phyloP scores from a whole-genome alignment of 192 early-diverging fungal genomes.

The Backusella tarrabulga region DNA sequence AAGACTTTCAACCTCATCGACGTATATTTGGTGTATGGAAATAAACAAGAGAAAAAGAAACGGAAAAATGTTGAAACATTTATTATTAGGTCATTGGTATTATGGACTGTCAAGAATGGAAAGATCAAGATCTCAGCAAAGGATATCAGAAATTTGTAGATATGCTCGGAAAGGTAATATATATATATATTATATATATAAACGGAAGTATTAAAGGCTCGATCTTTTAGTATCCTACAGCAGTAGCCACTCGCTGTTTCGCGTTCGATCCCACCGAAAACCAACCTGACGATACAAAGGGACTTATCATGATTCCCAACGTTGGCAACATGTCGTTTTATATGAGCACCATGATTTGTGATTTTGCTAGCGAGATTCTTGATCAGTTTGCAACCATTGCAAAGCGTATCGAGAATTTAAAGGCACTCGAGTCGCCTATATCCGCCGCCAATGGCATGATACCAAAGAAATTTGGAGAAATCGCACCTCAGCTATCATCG shows the following conservation, averaged over 20 bases:
- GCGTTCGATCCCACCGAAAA: conserved; percentile 78
- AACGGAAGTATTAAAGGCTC: too few relatives aligned
- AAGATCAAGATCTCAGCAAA: conserved; percentile 49
- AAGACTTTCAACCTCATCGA: conserved; percentile 73
- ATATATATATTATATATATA: neutral
- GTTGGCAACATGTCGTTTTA: conserved; percentile 79
- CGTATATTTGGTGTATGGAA: conserved; percentile 69
- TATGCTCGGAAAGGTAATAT: conserved; percentile 56
- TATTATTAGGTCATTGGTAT: conserved; percentile 70
- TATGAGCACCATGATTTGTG: conserved; percentile 72
- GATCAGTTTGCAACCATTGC: conserved; percentile 59
- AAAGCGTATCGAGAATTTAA: conserved; percentile 16
- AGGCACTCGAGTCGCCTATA: conserved; percentile 19
- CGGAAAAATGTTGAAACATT: neutral
- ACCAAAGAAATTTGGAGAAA: neutral
- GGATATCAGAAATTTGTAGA: conserved; percentile 61
- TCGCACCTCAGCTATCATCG: conserved; percentile 6
- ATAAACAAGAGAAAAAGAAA: neutral
- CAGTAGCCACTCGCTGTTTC: conserved; percentile 73
- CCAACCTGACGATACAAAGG: conserved; percentile 73
- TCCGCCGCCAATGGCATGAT: neutral
- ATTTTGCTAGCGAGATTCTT: conserved; percentile 71
- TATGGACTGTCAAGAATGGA: conserved; percentile 74
- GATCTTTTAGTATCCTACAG: conserved; percentile 59
- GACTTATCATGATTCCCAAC: conserved; percentile 80